phyloP scores from a whole-genome alignment of 768 basidiomycete genomes.

The Leccinum incarnatum region DNA sequence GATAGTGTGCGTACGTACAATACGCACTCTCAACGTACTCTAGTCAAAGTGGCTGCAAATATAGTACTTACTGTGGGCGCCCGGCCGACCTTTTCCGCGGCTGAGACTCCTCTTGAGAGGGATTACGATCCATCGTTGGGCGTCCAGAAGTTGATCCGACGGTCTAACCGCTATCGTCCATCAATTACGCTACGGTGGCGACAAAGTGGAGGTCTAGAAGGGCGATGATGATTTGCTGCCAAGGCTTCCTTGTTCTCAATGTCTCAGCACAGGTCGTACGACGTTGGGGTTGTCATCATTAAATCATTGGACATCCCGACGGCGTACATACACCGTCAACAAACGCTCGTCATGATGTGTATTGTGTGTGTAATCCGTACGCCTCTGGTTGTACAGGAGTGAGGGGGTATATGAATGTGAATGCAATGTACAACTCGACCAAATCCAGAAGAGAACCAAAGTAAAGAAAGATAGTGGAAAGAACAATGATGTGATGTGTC shows the following conservation, averaged over 20 bases:
- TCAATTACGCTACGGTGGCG: not conserved
- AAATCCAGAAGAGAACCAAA: not conserved
- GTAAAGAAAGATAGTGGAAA: not conserved
- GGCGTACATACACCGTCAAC: not conserved
- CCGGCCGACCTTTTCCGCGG: no score
- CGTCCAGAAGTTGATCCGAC: not conserved
- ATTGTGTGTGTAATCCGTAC: not conserved
- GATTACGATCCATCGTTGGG: not conserved
- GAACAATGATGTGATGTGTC: not conserved
- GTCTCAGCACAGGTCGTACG: not conserved
- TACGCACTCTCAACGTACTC: no score
- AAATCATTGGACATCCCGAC: not conserved
- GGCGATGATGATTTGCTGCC: not conserved
- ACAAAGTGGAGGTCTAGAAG: not conserved
- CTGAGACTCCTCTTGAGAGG: not conserved
- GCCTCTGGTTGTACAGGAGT: not conserved
- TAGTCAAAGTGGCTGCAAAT: no score
- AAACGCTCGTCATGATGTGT: not conserved
- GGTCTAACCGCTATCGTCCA: not conserved
- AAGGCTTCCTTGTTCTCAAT: not conserved
- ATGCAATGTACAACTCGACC: not conserved
- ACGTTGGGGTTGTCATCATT: not conserved
- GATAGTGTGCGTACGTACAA: no score
- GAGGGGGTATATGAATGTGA: not conserved
- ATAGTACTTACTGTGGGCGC: no score